phyloP scores from a whole-genome alignment of 2,329 filamentous ascomycete genomes.

The Fusarium decemcellulare region DNA sequence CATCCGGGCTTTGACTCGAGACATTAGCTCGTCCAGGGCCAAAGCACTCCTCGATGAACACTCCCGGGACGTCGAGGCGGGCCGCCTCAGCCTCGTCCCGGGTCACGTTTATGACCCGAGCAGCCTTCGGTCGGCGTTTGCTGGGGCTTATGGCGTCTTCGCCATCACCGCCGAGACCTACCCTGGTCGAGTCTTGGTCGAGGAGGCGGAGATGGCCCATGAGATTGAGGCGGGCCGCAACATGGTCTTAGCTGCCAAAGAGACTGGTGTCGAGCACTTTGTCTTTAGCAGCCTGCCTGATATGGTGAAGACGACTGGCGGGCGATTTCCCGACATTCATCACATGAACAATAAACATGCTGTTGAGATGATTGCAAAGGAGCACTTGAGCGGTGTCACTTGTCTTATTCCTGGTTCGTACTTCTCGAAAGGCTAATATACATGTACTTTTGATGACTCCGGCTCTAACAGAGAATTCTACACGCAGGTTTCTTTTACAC shows the following conservation, averaged over 20 bases:
- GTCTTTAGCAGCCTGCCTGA: constrained; percentile 30
- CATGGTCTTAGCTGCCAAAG: constrained; percentile 25
- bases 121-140: constrained; percentile 11
- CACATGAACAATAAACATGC: constrained; percentile 29
- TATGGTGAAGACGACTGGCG: constrained; percentile 14
- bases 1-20: background rate
- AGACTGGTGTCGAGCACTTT: constrained; percentile 24
- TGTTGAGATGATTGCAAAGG: constrained; percentile 19
- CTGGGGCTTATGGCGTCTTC: constrained; percentile 25
- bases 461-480: background rate
- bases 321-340: constrained; percentile 11
- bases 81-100: background rate
- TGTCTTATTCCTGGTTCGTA: constrained; percentile 22
- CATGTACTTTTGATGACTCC: background rate
- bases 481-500: constrained; percentile 27
- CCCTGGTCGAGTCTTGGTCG: constrained; percentile 11
- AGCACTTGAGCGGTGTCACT: constrained; percentile 18
- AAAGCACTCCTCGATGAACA: background rate
- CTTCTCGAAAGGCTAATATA: background rate
- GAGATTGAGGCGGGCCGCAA: constrained; percentile 26
- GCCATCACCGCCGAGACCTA: constrained; percentile 19
- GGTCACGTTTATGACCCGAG: constrained; percentile 19
- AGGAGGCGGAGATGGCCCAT: constrained; percentile 21
- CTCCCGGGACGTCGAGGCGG: background rate
- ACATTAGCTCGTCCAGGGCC: background rate